Conservation (phyloP, 140 eudicot genomes). For the Ambrosia hybrid region DNA sequence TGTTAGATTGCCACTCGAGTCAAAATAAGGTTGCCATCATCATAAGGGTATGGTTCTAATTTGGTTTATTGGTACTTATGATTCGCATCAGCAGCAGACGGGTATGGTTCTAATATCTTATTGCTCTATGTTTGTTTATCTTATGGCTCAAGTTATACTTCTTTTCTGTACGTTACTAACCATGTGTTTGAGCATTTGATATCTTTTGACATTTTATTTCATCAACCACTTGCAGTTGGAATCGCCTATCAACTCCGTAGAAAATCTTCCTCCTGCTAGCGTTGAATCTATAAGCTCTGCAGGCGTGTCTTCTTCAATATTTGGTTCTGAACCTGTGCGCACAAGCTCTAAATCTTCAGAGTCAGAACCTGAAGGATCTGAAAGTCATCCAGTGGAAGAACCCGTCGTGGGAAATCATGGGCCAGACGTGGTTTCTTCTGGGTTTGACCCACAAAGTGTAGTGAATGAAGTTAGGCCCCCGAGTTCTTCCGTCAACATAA, state of each 20-base stretch:
- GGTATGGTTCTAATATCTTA: constrained; percentile 35
- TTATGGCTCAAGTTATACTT: constrained; percentile 20
- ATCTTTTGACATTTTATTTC: constrained; percentile 24
- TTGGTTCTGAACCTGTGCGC: constrained; percentile 42
- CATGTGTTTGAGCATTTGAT: constrained; percentile 19
- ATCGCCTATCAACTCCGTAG: constrained; percentile 43
- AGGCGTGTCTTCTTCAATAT: constrained; percentile 46
- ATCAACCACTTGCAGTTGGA: constrained; percentile 50
- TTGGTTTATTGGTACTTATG: constrained; percentile 27
- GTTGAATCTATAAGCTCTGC: constrained; percentile 44
- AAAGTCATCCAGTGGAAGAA: constrained; percentile 47
- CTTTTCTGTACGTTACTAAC: constrained; percentile 16
- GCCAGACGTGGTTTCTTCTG: constrained; percentile 25
- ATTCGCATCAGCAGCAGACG: constrained; percentile 35
- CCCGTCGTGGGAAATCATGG: constrained; percentile 27
- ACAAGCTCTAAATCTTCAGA: constrained; percentile 40
- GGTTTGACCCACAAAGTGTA: constrained; percentile 24
- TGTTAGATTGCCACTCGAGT: constrained; percentile 41
- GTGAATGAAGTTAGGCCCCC: constrained; percentile 18
- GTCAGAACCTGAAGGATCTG: constrained; percentile 41
- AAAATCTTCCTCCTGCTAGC: constrained; percentile 45
- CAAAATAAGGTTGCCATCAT: constrained; percentile 42
- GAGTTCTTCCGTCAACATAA: constrained; percentile 21
- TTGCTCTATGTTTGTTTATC: constrained; percentile 22
- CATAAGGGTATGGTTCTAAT: constrained; percentile 23